Conservation (phyloP, 306 rosid species). For the Dryas drummondii region DNA sequence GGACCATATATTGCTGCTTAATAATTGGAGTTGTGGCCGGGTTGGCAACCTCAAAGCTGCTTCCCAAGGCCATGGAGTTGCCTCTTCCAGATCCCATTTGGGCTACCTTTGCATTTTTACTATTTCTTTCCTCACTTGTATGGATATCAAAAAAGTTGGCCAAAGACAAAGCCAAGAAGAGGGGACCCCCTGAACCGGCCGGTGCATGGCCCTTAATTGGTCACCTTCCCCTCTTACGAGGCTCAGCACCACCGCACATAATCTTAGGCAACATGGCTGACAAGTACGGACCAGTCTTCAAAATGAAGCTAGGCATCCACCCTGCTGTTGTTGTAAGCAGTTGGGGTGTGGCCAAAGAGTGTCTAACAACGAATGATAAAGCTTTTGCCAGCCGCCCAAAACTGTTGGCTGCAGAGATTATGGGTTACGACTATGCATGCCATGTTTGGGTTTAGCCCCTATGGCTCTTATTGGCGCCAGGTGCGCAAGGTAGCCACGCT, state of each 20-base stretch:
- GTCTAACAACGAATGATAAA: conserved; percentile 21
- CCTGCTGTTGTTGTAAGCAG: conserved; percentile 12
- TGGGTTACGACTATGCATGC: conserved; percentile 39
- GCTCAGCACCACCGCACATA: conserved; percentile 15
- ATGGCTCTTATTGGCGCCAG: conserved; percentile 35
- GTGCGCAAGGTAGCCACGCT: conserved; percentile 21
- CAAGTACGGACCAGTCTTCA: conserved; percentile 29
- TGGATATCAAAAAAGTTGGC: too few relatives aligned
- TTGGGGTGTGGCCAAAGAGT: conserved; percentile 20
- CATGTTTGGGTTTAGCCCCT: conserved; percentile 22
- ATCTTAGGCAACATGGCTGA: conserved; percentile 22
- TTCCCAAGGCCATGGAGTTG: too few relatives aligned
- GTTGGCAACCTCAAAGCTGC: too few relatives aligned
- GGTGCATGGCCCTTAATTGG: conserved; percentile 48
- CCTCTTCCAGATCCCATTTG: too few relatives aligned
- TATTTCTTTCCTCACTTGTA: too few relatives aligned
- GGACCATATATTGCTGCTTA: too few relatives aligned
- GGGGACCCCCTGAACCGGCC: conserved; percentile 21
- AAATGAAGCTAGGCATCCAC: conserved; percentile 11
- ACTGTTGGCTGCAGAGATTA: background rate
- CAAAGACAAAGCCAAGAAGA: too few relatives aligned
- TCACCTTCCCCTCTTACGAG: conserved; percentile 33
- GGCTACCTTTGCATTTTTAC: too few relatives aligned
- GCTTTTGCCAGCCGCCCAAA: conserved; percentile 27
- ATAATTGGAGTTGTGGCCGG: too few relatives aligned